These are phyloP conservation scores for Lagenidium sp. DNA, from an alignment of 352 stramenopile genomes.

Conservation along the genomic window DNA sequence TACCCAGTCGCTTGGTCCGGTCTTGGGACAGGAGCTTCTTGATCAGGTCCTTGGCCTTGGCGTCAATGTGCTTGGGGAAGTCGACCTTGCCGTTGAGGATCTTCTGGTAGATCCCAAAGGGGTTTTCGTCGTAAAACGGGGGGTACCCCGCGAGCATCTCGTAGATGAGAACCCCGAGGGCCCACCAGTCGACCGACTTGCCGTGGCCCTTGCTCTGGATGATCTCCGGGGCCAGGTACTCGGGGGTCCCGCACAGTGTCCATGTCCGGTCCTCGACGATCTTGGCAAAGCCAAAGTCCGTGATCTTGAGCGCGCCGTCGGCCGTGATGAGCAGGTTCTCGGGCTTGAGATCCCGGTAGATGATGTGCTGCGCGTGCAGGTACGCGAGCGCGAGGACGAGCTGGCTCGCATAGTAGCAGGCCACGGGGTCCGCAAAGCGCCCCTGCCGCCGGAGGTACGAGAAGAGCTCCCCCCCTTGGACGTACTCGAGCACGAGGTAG, in stretches of 20 bases:
- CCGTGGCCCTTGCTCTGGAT: constrained; percentile 88
- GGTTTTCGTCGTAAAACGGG: constrained; percentile 90
- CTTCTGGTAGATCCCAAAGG: constrained; percentile 93
- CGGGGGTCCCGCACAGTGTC: constrained; percentile 90
- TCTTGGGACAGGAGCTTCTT: constrained; percentile 89
- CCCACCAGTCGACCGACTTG: constrained; percentile 90
- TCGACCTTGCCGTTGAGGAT: constrained; percentile 89
- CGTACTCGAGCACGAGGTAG: constrained; percentile 90
- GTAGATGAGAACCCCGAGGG: constrained; percentile 86
- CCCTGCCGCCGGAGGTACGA: constrained; percentile 84
- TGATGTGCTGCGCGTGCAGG: constrained; percentile 88
- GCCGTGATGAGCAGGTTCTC: constrained; percentile 90
- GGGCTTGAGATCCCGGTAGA: constrained; percentile 91
- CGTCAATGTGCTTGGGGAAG: constrained; percentile 86
- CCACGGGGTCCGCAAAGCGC: constrained; percentile 69
- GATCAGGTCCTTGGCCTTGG: constrained; percentile 87
- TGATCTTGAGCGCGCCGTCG: constrained; percentile 89
- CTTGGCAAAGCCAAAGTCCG: constrained; percentile 93
- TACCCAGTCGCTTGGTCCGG: constrained; percentile 83
- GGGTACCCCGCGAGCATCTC: constrained; percentile 89
- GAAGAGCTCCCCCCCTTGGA: constrained; percentile 90
- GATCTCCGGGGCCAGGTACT: constrained; percentile 92
- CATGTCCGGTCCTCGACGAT: constrained; percentile 86
- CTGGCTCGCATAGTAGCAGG: constrained; percentile 86
- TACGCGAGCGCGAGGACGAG: constrained; percentile 85